These are phyloP conservation scores for Maudiozyma saulgeensis DNA, from an alignment of 805 yeast species.

Conservation along the genomic window DNA sequence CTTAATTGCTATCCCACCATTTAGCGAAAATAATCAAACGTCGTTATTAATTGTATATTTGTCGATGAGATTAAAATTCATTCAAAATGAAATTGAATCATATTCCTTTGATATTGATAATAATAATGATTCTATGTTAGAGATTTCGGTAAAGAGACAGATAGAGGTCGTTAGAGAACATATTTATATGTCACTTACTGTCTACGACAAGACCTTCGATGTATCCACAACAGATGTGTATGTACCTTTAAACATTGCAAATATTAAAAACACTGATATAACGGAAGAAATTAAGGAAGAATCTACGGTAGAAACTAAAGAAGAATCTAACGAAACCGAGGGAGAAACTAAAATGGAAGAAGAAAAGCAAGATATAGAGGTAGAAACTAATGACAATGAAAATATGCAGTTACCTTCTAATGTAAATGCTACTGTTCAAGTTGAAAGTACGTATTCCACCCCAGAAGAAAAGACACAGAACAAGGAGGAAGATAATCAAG, in stretches of 20 bases:
- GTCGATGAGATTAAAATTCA: slow-evolving; percentile 59
- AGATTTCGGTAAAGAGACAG: slow-evolving; percentile 49
- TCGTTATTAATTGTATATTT: slow-evolving; percentile 47
- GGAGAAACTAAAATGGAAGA: neutral
- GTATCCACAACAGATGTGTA: slow-evolving; percentile 3
- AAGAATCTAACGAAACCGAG: too few relatives aligned
- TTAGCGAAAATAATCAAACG: slow-evolving; percentile 25
- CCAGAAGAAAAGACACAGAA: neutral
- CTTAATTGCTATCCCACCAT: slow-evolving; percentile 56
- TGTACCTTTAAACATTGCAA: slow-evolving; percentile 9
- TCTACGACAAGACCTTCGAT: slow-evolving; percentile 16
- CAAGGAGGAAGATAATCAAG: neutral
- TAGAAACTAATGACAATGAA: neutral
- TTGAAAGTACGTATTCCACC: too few relatives aligned
- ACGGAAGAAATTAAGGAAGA: neutral
- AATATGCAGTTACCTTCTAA: neutral
- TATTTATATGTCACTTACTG: slow-evolving; percentile 21
- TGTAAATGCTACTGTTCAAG: too few relatives aligned
- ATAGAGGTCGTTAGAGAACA: slow-evolving; percentile 79
- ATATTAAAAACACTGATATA: neutral
- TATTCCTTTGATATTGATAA: slow-evolving; percentile 12
- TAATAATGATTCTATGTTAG: slow-evolving; percentile 16
- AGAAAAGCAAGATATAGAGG: neutral
- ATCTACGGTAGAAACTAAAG: neutral
- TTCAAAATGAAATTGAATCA: slow-evolving; percentile 49